Base-by-base conservation (phyloP, 306 rosid genomes). In the Cicer pinnatifidum region DNA sequence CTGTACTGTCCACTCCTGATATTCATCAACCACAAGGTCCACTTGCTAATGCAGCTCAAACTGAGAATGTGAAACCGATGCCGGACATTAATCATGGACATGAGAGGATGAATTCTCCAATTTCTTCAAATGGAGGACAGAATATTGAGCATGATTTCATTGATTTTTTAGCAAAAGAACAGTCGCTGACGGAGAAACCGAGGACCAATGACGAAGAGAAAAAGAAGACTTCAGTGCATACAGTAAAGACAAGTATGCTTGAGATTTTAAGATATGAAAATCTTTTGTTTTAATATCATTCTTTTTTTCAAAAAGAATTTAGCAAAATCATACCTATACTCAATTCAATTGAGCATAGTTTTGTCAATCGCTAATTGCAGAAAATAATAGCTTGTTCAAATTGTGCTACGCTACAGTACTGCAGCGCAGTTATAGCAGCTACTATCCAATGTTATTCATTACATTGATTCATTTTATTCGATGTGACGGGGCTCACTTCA, bases 211-310 rank as follows among this genome's bases (percentile, higher is more conserved):
- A 64, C 16, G 53, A 3, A 58, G 85, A 71, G 52, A 19, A 64
- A 59, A 73, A 33, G 6, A 61, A 52, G 54, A 75, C 64, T 74
- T 69, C 76, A 57, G 69, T 10, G 5, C 65, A 77, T 47, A 81
- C 28, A 43, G 19, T 3, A 15, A 69, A 69, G 13, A 75, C 77
- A 43, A 72, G 85, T 81, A 57, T 41, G 77, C 71, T 73, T 70
- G 43, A 8, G 7, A 71, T 61, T 58, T 51, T 20, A 65, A 16
- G 9, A 59, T 58, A 52, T 37, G 9, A 67, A 7, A 60, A 60
- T 56, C 17, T 53, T 56, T 8, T 45, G 38, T 68, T 58, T 71
- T 60, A 12, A 61, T 39, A 40, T 61, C 11, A 40, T 28, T 28
- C 23, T 41, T 41, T 17, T 75, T 66, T 48, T 2, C 1, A 6